phyloP scores from a whole-genome alignment of 129 eudicot species.

The Sambucus nigra region DNA sequence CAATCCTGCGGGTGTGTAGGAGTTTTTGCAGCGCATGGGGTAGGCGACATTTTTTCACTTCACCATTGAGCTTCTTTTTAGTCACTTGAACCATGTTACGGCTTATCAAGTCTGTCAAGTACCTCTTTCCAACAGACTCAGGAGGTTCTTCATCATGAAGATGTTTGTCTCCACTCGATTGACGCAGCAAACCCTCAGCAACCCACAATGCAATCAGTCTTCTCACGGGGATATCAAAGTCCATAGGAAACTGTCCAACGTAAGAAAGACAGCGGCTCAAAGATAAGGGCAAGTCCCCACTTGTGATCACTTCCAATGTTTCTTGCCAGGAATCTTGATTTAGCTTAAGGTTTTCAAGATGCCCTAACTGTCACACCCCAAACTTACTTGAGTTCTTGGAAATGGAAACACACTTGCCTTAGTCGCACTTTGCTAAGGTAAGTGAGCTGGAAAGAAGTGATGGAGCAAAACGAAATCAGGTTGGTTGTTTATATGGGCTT shows the following conservation, averaged over 20 bases:
- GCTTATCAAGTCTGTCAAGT: slow-evolving; percentile 2
- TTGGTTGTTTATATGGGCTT: too few species aligned
- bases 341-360: too few species aligned
- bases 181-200: slow-evolving; percentile 3
- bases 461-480: too few species aligned
- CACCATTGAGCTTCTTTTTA: slow-evolving; percentile 2
- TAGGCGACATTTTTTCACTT: slow-evolving; percentile 6
- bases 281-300: neutral
- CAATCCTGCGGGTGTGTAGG: neutral
- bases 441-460: too few species aligned
- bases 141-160: neutral
- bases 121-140: neutral
- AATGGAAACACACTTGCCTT: too few species aligned
- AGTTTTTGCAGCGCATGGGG: neutral
- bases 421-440: too few species aligned
- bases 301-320: neutral
- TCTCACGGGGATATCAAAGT: neutral
- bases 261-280: neutral
- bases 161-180: neutral
- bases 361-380: too few species aligned
- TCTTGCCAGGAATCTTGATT: neutral
- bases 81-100: slow-evolving; percentile 6
- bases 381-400: too few species aligned
- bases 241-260: neutral
- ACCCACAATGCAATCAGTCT: slow-evolving; percentile 5